These are phyloP conservation scores for Meripilus lineatus DNA, from an alignment of 1,284 basidiomycete genomes.

Conservation along the genomic window DNA sequence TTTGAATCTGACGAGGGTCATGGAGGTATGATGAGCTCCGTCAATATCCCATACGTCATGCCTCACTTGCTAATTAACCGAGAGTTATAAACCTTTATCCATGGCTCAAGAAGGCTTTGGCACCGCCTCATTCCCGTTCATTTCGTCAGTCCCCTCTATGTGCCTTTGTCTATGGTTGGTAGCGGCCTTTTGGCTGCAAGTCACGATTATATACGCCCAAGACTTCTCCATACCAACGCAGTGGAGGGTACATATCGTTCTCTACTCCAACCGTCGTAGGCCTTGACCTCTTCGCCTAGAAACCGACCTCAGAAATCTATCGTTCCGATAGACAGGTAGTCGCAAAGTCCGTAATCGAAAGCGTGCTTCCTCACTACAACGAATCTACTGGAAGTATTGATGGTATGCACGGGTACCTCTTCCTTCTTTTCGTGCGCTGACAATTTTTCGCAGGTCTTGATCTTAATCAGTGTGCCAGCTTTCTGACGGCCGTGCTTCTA, in stretches of 20 bases:
- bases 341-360: constrained; percentile 1
- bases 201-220: no score
- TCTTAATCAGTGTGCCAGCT: constrained; percentile 2
- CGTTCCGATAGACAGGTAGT: neutral
- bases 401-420: neutral
- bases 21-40: no score
- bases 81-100: no score
- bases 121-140: no score
- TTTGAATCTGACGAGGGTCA: no score
- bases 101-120: no score
- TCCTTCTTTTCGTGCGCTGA: neutral
- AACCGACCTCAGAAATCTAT: constrained; percentile 5
- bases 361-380: constrained; percentile 2
- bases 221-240: neutral
- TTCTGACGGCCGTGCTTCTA: constrained; percentile 3
- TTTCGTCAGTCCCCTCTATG: no score
- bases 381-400: constrained; percentile 3
- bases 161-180: no score
- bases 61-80: no score
- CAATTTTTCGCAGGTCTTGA: constrained; percentile 1
- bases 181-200: no score
- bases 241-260: constrained; percentile 2
- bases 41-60: no score
- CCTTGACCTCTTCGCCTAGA: neutral
- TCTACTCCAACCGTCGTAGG: neutral